Evolutionary conservation across 331 rosid genomes (phyloP), one percentile per base, ranked within the genome.

Genomic region (Arachis monticola): DNA sequence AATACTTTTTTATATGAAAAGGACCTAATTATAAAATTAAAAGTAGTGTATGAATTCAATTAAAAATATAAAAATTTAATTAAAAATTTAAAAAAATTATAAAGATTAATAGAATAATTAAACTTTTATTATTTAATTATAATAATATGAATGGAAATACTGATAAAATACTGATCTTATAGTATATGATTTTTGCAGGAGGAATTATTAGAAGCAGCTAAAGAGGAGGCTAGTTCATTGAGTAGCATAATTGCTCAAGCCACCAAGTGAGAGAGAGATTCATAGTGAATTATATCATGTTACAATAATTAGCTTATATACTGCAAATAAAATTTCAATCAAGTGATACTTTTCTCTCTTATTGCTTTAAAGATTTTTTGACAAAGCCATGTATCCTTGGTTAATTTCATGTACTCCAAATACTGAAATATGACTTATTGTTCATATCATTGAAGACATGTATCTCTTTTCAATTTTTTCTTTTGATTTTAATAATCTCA

Each of bases 131-230:
- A 46, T 46, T 6, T 35, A 35, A 35, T 2, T 35, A 35, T 35
- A 35, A 3, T 35, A 35, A 8, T 48, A 48, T 51, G 22, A 53
- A n/a, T 53, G 8, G 8, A n/a, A 53, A 14, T 53, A 53, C 14
- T 22, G 27, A 22, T 22, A 22, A 22, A 22, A 22, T 22, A 5
- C 0, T 80, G 67, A 67, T 38, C 10, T 72, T 48, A 12, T 75
- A 78, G 12, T 58, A 44, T 78, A 44, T 78, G 67, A 35, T 3
- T 77, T 82, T 77, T 82, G 81, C 66, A 85, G 87, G 87, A 85
- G 82, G 84, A 82, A 38, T 61, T 85, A 14, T 83, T 85, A 67
- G 89, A 82, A 65, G 73, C 51, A 32, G 85, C 87, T 2, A 80
- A 82, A 73, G 85, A 80, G 70, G 81, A 85, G 60, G 61, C 83